A percentile compares a stretch with the other conserved stretches of the same genome.
Evolutionary conservation across 257 asterid species (phyloP).

Genomic region (Anisodus acutangulus): DNA sequence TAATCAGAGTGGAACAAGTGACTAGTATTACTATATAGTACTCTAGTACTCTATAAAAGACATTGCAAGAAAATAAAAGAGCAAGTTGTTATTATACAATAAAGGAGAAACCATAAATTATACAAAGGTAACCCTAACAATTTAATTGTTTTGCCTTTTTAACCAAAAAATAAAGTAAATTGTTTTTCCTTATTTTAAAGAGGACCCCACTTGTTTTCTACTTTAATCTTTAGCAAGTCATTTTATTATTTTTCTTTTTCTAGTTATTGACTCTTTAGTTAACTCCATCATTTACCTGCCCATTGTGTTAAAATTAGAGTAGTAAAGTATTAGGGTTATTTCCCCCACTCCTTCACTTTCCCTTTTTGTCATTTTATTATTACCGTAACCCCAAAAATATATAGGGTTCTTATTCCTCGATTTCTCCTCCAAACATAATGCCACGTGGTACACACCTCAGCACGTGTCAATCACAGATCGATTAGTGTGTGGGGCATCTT

Average conservation of each 20-base stretch:
- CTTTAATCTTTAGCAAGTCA: neutral
- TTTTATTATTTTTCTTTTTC: neutral
- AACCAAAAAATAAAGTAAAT: too few relatives aligned
- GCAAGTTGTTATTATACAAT: neutral
- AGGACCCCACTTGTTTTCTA: neutral
- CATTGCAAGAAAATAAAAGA: neutral
- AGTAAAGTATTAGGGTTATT: neutral
- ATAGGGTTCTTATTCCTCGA: conserved; percentile 28
- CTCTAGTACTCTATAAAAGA: neutral
- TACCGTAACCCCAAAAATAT: neutral
- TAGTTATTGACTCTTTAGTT: neutral
- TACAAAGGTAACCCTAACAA: neutral
- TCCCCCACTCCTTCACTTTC: neutral
- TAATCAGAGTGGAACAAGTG: neutral
- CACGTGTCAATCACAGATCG: conserved; percentile 1
- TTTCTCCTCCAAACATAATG: neutral
- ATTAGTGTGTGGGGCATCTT: conserved; percentile 3
- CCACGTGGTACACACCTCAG: too few relatives aligned
- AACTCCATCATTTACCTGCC: neutral
- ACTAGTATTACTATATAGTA: neutral
- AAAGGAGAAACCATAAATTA: neutral
- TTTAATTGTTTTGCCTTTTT: neutral
- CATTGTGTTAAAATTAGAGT: neutral
- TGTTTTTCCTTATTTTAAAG: neutral
- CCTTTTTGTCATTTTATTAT: neutral